Evolutionary conservation across 139 green algal species (phyloP).

Genomic region (Chlamydomonas urium): DNA sequence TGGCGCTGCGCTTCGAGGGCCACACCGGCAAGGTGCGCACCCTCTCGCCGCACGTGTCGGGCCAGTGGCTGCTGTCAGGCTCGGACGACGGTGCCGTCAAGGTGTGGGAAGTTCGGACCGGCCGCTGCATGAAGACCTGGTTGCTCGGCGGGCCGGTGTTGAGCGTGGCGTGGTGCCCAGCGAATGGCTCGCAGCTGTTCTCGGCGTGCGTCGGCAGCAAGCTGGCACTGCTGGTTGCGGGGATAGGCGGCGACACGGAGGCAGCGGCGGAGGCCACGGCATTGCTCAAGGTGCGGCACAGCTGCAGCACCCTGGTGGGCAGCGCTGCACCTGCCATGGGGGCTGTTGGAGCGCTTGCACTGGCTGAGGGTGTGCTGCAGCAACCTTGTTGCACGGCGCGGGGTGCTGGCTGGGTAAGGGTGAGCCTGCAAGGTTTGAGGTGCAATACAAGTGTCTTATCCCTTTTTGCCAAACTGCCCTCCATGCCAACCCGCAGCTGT

Average conservation of each 20-base stretch:
- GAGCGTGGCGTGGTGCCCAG: slow-evolving; percentile 73
- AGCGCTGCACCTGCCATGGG: too few species aligned
- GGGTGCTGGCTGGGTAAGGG: too few species aligned
- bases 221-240: slow-evolving; percentile 60
- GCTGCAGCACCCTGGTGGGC: too few species aligned
- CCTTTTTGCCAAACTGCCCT: background rate
- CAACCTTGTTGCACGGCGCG: too few species aligned
- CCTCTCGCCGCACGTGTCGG: slow-evolving; percentile 59
- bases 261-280: slow-evolving; percentile 17
- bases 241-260: slow-evolving; percentile 29
- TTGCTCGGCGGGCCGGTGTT: slow-evolving; percentile 42
- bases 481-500: background rate
- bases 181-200: slow-evolving; percentile 40
- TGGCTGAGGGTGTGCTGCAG: too few species aligned
- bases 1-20: slow-evolving; percentile 73
- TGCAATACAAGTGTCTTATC: background rate
- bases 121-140: slow-evolving; percentile 48
- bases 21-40: slow-evolving; percentile 65
- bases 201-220: slow-evolving; percentile 31
- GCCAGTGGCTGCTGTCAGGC: slow-evolving; percentile 82
- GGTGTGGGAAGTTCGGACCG: slow-evolving; percentile 82
- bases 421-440: too few species aligned
- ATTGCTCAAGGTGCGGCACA: slow-evolving; percentile 1
- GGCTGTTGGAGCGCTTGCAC: too few species aligned
- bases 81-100: slow-evolving; percentile 61